Conservation (phyloP, 192 early-diverging fungal species). For the Oehlia diaphana region DNA sequence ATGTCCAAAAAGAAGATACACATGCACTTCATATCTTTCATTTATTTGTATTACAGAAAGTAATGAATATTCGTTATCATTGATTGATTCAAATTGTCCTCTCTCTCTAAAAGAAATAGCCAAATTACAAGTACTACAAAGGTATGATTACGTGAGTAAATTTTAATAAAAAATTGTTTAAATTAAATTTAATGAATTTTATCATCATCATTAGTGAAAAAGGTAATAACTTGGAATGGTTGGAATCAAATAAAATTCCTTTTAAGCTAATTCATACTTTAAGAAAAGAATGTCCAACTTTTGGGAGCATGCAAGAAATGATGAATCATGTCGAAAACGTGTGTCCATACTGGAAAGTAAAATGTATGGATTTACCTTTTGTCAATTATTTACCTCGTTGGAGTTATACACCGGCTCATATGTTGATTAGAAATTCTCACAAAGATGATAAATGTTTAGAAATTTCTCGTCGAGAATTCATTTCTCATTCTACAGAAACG, state of each 20-base stretch:
- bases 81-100: conserved; percentile 13
- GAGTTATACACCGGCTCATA: not conserved
- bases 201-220: not conserved
- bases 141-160: not conserved
- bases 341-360: not conserved
- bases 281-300: not conserved
- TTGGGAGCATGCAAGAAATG: not conserved
- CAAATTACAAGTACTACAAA: not conserved
- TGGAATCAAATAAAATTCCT: not conserved
- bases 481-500: not conserved
- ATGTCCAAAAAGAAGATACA: not conserved
- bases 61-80: not conserved
- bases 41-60: not conserved
- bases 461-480: not conserved
- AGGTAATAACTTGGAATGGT: not conserved
- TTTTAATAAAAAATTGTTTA: not conserved
- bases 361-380: not conserved
- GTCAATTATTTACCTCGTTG: no score
- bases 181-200: not conserved
- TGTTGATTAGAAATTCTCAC: not conserved
- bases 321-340: not conserved
- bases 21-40: not conserved
- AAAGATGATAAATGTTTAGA: not conserved
- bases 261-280: not conserved
- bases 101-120: not conserved